Evolutionary conservation across 1,284 basidiomycete species (phyloP).

Genomic region (Austropuccinia psidii): DNA sequence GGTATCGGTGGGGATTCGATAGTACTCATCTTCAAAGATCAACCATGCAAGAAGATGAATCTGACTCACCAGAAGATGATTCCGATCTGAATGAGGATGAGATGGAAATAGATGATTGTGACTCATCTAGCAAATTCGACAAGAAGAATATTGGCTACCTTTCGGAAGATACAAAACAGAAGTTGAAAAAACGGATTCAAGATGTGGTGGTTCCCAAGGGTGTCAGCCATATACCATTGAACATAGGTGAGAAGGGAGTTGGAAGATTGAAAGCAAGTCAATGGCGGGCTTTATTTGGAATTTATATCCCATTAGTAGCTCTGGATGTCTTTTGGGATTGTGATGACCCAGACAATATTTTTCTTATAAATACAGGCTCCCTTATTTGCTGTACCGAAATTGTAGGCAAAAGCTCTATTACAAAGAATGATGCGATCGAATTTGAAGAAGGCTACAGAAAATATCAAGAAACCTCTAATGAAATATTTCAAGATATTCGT

Average conservation of each 20-base stretch:
- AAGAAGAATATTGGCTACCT: no score
- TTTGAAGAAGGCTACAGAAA: slow-evolving; percentile 11
- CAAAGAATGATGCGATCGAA: neutral
- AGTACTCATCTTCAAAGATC: no score
- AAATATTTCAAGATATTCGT: slow-evolving; percentile 6
- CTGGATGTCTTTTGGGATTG: neutral
- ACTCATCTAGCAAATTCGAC: neutral
- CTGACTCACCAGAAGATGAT: no score
- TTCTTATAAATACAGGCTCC: slow-evolving; percentile 24
- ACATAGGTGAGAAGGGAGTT: neutral
- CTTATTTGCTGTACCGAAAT: slow-evolving; percentile 36
- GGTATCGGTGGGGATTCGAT: slow-evolving; percentile 5
- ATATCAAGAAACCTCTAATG: slow-evolving; percentile 9
- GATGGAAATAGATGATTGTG: neutral
- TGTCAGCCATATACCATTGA: neutral
- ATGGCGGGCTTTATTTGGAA: slow-evolving; percentile 1
- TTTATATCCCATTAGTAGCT: slow-evolving; percentile 27
- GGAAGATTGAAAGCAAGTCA: slow-evolving; percentile 14
- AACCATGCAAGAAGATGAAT: no score
- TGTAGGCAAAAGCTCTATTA: slow-evolving; percentile 14
- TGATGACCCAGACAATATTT: neutral
- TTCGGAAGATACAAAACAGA: neutral
- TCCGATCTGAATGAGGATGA: neutral
- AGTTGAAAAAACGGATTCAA: neutral
- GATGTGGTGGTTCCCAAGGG: slow-evolving; percentile 27